Evolutionary conservation across 345 rosid genomes (phyloP).

Genomic region (Aquilaria yunnanensis): DNA sequence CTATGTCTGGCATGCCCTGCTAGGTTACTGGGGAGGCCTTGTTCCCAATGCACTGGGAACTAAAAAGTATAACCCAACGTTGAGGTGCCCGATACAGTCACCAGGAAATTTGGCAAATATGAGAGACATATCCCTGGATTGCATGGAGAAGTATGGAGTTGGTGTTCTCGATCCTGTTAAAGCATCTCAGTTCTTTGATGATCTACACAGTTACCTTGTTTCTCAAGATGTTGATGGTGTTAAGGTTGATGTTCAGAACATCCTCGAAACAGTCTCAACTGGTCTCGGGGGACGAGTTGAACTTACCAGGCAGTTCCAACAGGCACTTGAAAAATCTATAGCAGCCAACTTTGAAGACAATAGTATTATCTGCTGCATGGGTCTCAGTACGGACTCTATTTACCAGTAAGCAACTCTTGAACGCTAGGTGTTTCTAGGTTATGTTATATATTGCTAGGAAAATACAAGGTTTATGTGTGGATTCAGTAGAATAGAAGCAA

Average conservation of each 20-base stretch:
- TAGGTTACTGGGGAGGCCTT: slow-evolving; percentile 69
- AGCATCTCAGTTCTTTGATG: slow-evolving; percentile 43
- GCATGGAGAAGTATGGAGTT: slow-evolving; percentile 48
- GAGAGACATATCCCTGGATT: slow-evolving; percentile 42
- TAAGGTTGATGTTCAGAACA: slow-evolving; percentile 59
- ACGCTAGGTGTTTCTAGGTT: background rate
- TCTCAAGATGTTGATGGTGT: slow-evolving; percentile 49
- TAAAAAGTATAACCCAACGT: slow-evolving; percentile 29
- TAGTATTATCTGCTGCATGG: slow-evolving; percentile 57
- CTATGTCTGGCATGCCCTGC: slow-evolving; percentile 50
- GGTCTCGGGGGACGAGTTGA: slow-evolving; percentile 41
- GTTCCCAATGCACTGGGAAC: slow-evolving; percentile 33
- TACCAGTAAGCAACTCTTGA: slow-evolving; percentile 28
- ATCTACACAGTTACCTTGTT: slow-evolving; percentile 46
- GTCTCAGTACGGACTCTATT: slow-evolving; percentile 49
- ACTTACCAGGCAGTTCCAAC: slow-evolving; percentile 40
- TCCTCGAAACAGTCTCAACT: slow-evolving; percentile 36
- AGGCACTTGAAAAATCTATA: slow-evolving; percentile 46
- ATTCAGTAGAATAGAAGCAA: too few relatives aligned
- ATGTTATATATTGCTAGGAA: background rate
- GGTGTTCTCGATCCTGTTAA: slow-evolving; percentile 36
- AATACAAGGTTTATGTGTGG: too few relatives aligned
- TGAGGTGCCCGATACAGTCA: slow-evolving; percentile 34
- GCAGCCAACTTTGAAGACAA: slow-evolving; percentile 41
- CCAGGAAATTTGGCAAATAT: slow-evolving; percentile 39